Base-by-base conservation (phyloP, 345 rosid species). In the Clausena lansium region DNA sequence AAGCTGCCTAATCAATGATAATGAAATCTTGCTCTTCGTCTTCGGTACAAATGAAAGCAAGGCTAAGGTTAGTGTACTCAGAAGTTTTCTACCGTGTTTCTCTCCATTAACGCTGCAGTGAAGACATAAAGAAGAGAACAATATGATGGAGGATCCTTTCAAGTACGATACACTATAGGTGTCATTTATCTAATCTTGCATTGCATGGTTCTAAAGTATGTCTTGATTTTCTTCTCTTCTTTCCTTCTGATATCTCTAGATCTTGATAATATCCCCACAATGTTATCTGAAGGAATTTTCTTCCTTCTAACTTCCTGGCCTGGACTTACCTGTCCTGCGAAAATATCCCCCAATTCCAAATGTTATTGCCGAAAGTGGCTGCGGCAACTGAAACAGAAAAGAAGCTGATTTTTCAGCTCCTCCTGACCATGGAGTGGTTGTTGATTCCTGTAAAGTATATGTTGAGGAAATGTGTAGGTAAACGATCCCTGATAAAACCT, bases 331-430 rank as follows among this genome's bases (percentile, higher is more conserved):
- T 30, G 32, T 30, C n/a, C n/a, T n/a, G n/a, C n/a, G n/a, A n/a
- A n/a, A n/a, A n/a, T n/a, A n/a, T n/a, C n/a, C n/a, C n/a, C n/a
- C n/a, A n/a, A n/a, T n/a, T 30, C 32, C 32, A 30, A n/a, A 47
- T 78, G 3, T 57, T 70, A 41, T 74, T 76, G 69, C 84, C 85
- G 92, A 87, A 83, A 61, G 83, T 78, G 47, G 72, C 6, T 2
- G 50, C 11, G 59, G 74, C 80, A 20, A 63, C 76, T 85, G 85
- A 30, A 30, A 30, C 32, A 30, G 88, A 81, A 52, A 60, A 33
- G 4, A 24, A 17, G 80, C 30, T 33, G 84, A 81, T 67, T 75
- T 77, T 77, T 82, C 79, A 15, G 68, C 57, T 15, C 71, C 67
- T 28, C 10, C 71, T 70, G 82, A 75, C 65, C 81, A 62, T 55